Base-by-base conservation (phyloP, 768 basidiomycete species). In the Asterophora lycoperdoides region DNA sequence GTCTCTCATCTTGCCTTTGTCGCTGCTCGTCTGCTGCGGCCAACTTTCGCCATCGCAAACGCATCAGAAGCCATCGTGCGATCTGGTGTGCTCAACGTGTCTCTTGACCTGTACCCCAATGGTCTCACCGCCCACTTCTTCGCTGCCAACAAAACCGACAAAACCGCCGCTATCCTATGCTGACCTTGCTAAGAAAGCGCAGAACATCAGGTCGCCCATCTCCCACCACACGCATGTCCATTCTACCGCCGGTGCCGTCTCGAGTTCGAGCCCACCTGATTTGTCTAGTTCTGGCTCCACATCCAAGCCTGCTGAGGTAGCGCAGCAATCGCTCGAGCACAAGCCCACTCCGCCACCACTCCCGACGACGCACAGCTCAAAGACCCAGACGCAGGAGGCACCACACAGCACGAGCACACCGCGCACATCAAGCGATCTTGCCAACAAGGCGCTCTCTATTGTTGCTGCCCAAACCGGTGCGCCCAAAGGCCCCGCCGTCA, bases 91-190 rank as follows among this genome's bases (percentile, higher is more conserved):
- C 29, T n/a, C 41, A 36, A 35, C 49, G 47, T 46, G 40, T 43
- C 42, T 30, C 49, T 41, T 32, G 34, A 18, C 46, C 36, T 40
- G 18, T 32, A 32, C 38, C 34, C 51, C 44, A 51, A 66, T 63
- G 63, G 52, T 56, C 51, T 54, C 56, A 44, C 43, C 62, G 35
- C 40, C 57, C 36, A 28, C 52, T 32, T 56, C 60, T 18, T 55
- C 58, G 26, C 44, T 57, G 8, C 38, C 52, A 29, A 58, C 60
- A 54, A 19, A 53, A 7, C 69, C 69, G 54, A 58, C 60, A 54
- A 19, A 53, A 7, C 69, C 69, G 54, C 62, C 71, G 48, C 71
- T 81, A 41, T 84, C 83, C 23, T 85, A 84, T 55, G 79, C 78
- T 32, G 72, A 80, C 42, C 73, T 72, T 38, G 78, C 74, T 50